phyloP scores from a whole-genome alignment of 2,329 filamentous ascomycete genomes.

The Cladosporium sp. region DNA sequence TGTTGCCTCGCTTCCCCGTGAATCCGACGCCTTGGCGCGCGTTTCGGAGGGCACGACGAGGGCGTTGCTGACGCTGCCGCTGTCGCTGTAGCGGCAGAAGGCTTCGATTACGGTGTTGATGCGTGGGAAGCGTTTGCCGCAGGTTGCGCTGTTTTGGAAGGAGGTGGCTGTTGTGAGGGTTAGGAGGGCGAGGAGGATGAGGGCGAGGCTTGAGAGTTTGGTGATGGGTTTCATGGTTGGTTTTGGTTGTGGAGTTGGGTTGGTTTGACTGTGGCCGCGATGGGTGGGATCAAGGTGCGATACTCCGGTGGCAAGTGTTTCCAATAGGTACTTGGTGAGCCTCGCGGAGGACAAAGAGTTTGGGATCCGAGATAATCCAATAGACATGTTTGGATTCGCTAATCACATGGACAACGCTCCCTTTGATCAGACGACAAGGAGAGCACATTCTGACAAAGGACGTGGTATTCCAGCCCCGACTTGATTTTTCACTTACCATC shows the following conservation, averaged over 20 bases:
- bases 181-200: conserved; percentile 2
- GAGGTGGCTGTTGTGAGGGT: conserved; percentile 13
- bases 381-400: background rate
- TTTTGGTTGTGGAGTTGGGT: background rate
- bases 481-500: too few species aligned
- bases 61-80: conserved; percentile 12
- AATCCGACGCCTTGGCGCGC: conserved; percentile 14
- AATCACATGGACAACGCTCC: background rate
- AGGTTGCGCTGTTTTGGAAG: conserved; percentile 20
- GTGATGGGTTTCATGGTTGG: conserved; percentile 9
- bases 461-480: too few species aligned
- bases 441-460: background rate
- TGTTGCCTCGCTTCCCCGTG: conserved; percentile 13
- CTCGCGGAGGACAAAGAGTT: background rate
- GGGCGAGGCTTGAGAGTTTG: too few species aligned
- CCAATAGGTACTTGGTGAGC: background rate
- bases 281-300: background rate
- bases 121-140: conserved; percentile 19
- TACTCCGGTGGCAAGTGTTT: background rate
- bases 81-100: conserved; percentile 18
- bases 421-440: background rate
- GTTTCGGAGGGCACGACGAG: conserved; percentile 17
- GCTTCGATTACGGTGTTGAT: conserved; percentile 20
- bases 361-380: background rate
- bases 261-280: background rate